Conservation (phyloP, 2,329 filamentous ascomycete species). For the Coniochaeta sp. region DNA sequence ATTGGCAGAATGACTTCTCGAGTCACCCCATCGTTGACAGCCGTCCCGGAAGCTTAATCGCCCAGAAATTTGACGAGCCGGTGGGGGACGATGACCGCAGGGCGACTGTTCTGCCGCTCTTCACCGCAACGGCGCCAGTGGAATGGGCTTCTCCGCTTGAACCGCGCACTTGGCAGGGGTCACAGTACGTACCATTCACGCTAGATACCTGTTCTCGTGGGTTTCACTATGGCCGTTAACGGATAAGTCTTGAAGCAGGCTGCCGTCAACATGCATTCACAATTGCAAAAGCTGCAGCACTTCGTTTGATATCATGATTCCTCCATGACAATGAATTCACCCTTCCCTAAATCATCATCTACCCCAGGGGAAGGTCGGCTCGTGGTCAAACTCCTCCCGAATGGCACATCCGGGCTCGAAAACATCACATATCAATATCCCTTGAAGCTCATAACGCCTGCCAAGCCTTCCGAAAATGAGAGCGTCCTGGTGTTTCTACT, state of each 20-base stretch:
- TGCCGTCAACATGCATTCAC: too few species aligned
- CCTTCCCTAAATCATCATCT: conserved; percentile 69
- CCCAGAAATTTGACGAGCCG: background rate
- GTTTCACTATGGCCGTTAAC: too few species aligned
- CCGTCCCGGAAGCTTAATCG: background rate
- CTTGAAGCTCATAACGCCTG: conserved; percentile 83
- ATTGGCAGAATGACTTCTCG: background rate
- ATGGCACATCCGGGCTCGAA: conserved; percentile 62
- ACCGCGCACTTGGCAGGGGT: background rate
- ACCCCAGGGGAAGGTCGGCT: conserved; percentile 73
- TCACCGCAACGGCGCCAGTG: too few species aligned
- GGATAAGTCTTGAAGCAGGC: too few species aligned
- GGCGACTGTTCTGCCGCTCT: background rate
- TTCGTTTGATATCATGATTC: conserved; percentile 11
- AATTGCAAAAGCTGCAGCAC: too few species aligned
- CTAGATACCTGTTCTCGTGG: background rate
- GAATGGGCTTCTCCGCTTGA: background rate
- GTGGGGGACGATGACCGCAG: background rate
- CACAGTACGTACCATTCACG: background rate
- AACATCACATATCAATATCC: conserved; percentile 86
- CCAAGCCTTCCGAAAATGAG: conserved; percentile 53
- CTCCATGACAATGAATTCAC: conserved; percentile 45
- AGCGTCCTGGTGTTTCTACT: conserved; percentile 81
- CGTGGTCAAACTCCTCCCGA: conserved; percentile 64
- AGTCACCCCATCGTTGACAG: background rate